Base-by-base conservation (phyloP, 805 yeast genomes). In the Maudiozyma barnettii region DNA sequence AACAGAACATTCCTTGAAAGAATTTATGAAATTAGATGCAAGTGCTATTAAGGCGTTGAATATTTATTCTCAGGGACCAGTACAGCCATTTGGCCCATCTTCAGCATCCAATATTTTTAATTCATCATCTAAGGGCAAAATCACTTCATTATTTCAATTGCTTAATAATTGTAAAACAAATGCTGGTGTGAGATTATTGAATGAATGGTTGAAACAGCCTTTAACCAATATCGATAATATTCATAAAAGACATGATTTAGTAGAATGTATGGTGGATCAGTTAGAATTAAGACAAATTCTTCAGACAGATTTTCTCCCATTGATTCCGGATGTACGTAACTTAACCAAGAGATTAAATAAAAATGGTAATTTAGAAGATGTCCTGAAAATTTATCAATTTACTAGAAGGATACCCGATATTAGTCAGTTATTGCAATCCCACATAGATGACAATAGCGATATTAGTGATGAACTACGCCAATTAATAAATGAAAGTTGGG, bases 121-220 rank as follows among this genome's bases (percentile, higher is more conserved):
- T 19, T 40, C 48, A 22, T 54, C 54, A 30, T 53, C 51, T 20
- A 50, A 57, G 35, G 59, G 70, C 4, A 69, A 70, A 55, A 74
- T 77, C 51, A 63, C 79, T 0, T 84, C 95, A 9, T 67, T 93
- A 39, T 90, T 78, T 61, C 96, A 95, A 22, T 72, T 93, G 40
- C 69, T 93, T 56, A 91, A 93, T 69, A 79, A 82, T 55, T 91
- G 98, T 70, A 88, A 85, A 57, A 83, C 95, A 4, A 74, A 79
- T 2, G 88, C 93, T n/a, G 99, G 99, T 7, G 71, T 91, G 1
- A 75, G 98, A 53, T 67, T 90, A 44, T 73, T 93, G 22, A 81
- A 93, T 14, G 96, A 88, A 59, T 93, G 99, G 99, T 73, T 93
- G 51, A 93, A 91, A 60, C 99, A 93, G 65, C 99, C 99, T 0